phyloP scores from a whole-genome alignment of 2,329 filamentous ascomycete species.

The Alternaria hordeiaustralica region DNA sequence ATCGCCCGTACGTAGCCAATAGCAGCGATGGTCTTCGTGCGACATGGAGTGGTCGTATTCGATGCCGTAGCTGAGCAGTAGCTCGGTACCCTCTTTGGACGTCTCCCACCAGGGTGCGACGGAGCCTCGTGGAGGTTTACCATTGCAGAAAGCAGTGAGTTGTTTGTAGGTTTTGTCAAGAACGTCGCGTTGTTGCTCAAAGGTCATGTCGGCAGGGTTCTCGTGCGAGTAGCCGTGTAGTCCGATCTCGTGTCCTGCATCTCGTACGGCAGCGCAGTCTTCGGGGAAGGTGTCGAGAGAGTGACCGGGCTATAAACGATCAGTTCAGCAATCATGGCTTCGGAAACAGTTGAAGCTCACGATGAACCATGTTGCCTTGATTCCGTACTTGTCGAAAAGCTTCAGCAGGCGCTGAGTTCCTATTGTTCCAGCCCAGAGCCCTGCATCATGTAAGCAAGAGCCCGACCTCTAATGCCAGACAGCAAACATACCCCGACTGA shows the following conservation, averaged over 20 bases:
- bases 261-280: constrained; percentile 66
- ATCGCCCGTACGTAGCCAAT: constrained; percentile 69
- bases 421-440: constrained; percentile 72
- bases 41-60: constrained; percentile 74
- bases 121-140: constrained; percentile 73
- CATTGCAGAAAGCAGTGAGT: constrained; percentile 70
- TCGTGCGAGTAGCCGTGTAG: constrained; percentile 77
- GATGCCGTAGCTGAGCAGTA: constrained; percentile 70
- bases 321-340: neutral
- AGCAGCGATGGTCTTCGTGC: constrained; percentile 69
- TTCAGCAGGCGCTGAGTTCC: constrained; percentile 72
- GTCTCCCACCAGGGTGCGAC: constrained; percentile 82
- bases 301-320: constrained; percentile 57
- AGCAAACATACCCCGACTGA: constrained; percentile 64
- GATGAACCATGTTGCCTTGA: constrained; percentile 73
- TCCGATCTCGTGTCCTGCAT: constrained; percentile 70
- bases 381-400: constrained; percentile 75
- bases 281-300: constrained; percentile 71
- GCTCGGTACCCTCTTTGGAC: constrained; percentile 69
- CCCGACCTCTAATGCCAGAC: neutral
- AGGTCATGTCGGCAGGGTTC: constrained; percentile 73
- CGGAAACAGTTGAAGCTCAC: constrained; percentile 61
- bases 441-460: constrained; percentile 42
- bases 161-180: constrained; percentile 76
- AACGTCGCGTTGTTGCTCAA: constrained; percentile 77